Evolutionary conservation across 805 yeast species (phyloP).

Genomic region (Vanderwaltozyma yarrowii): DNA sequence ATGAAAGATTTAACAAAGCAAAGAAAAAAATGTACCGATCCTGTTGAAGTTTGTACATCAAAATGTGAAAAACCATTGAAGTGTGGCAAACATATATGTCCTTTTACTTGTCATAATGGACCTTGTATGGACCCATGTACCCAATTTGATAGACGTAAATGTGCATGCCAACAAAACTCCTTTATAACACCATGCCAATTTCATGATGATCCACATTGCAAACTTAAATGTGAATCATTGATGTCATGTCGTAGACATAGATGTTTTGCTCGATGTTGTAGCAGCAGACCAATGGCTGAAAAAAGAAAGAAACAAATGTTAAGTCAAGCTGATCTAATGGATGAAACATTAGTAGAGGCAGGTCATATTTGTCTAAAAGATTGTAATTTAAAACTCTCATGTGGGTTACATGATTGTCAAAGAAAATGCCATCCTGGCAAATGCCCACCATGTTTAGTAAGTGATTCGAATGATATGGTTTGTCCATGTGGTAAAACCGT

Average conservation of each 20-base stretch:
- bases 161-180: conserved; percentile 52
- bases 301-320: conserved; percentile 35
- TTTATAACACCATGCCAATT: conserved; percentile 57
- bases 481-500: conserved; percentile 78
- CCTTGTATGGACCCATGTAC: conserved; percentile 59
- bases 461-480: conserved; percentile 65
- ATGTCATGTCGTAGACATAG: conserved; percentile 75
- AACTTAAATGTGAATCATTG: conserved; percentile 59
- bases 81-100: conserved; percentile 69
- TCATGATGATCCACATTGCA: conserved; percentile 51
- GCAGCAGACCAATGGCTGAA: conserved; percentile 49
- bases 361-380: conserved; percentile 60
- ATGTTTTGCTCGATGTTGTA: conserved; percentile 62
- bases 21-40: conserved; percentile 60
- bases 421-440: conserved; percentile 71
- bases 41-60: conserved; percentile 64
- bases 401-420: conserved; percentile 61
- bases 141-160: conserved; percentile 39
- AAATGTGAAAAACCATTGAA: conserved; percentile 50
- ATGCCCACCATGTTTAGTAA: conserved; percentile 72
- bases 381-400: conserved; percentile 52
- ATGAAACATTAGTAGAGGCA: conserved; percentile 58
- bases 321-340: conserved; percentile 29
- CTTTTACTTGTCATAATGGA: conserved; percentile 66
- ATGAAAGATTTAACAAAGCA: conserved; percentile 32